Base-by-base conservation (phyloP, 2,329 filamentous ascomycete genomes). In the Karstenula rhodostoma region DNA sequence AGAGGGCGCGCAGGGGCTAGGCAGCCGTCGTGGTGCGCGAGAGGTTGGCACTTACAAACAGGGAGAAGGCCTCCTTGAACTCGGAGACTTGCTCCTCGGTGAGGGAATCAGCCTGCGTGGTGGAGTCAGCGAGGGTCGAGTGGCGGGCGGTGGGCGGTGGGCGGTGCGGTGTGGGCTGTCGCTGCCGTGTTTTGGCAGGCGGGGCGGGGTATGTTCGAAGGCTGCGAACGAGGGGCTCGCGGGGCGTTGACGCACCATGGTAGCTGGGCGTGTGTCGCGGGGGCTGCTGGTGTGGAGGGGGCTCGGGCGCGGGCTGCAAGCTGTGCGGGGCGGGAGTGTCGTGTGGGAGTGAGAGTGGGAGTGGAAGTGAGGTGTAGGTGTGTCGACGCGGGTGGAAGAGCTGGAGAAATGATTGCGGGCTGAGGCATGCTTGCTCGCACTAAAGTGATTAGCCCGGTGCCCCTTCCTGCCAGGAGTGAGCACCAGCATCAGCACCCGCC, bases 11-110 rank as follows among this genome's bases (percentile, higher is more conserved):
- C 35, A 47, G 62, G 61, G 56, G 62, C 65, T 57, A 74, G 74
- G 72, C 73, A 72, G 64, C 69, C 65, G 54, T 58, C 25, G 37
- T 54, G 58, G 40, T 23, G 32, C 53, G 50, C 55, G 63, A 58
- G 40, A 40, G 23, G 27, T 17, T 46, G 47, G 62, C 58, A 89
- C 95, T 90, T 90, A 99, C 95, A 83, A 99, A 99, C 71, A 99
- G 92, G 81, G 95, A 99, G 85, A 99, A 99, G 58, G 95, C 95
- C 86, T 99, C 95, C 91, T 98, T 99, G 87, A 98, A 99, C 86
- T 99, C 95, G 80, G 95, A 98, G 81, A 99, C 95, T 88, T 99
- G 95, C 86, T 99, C 95, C 87, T 99, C 95, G 75, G 95, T 98
- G 78, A 99, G 90, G 82, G 94, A 94, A 81, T 99, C 95, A 81